These are phyloP conservation scores for Penicillium brevicompactum DNA, from an alignment of 2,329 filamentous ascomycete genomes.

Conservation along the genomic window DNA sequence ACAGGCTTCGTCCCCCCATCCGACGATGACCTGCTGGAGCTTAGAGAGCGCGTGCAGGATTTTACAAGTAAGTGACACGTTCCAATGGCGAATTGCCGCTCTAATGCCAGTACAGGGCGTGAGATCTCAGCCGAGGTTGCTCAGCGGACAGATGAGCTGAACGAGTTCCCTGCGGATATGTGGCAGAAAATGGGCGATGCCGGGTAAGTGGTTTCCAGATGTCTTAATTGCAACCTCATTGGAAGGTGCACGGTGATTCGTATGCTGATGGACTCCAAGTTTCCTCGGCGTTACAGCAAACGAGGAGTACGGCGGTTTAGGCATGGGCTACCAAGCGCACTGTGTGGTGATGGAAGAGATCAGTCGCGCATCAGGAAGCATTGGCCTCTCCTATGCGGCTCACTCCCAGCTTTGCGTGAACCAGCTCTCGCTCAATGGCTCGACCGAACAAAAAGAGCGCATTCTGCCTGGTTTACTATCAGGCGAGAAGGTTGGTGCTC, in stretches of 20 bases:
- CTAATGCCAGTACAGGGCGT: slow-evolving; percentile 54
- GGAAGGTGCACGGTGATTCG: not conserved
- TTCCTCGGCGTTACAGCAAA: slow-evolving; percentile 92
- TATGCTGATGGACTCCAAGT: slow-evolving; percentile 38
- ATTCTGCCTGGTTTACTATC: slow-evolving; percentile 80
- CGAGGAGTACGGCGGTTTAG: slow-evolving; percentile 85
- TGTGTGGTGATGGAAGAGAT: slow-evolving; percentile 95
- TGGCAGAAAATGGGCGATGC: slow-evolving; percentile 93
- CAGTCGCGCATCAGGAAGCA: slow-evolving; percentile 70
- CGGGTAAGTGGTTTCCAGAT: slow-evolving; percentile 48
- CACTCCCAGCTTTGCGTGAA: slow-evolving; percentile 97
- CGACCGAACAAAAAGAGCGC: slow-evolving; percentile 72
- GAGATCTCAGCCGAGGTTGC: slow-evolving; percentile 86
- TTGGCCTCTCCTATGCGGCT: slow-evolving; percentile 85
- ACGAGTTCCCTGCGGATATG: slow-evolving; percentile 87
- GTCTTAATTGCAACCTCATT: too few relatives aligned
- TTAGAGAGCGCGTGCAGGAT: slow-evolving; percentile 82
- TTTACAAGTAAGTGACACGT: slow-evolving; percentile 63
- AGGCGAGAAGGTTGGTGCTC: slow-evolving; percentile 77
- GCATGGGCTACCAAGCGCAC: slow-evolving; percentile 95
- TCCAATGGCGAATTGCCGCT: not conserved
- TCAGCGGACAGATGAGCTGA: slow-evolving; percentile 76
- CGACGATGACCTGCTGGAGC: slow-evolving; percentile 72
- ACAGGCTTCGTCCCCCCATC: slow-evolving; percentile 67
- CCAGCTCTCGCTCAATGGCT: slow-evolving; percentile 89